Conservation (phyloP, 83 land plant species). For the Diphasiastrum complanatum region DNA sequence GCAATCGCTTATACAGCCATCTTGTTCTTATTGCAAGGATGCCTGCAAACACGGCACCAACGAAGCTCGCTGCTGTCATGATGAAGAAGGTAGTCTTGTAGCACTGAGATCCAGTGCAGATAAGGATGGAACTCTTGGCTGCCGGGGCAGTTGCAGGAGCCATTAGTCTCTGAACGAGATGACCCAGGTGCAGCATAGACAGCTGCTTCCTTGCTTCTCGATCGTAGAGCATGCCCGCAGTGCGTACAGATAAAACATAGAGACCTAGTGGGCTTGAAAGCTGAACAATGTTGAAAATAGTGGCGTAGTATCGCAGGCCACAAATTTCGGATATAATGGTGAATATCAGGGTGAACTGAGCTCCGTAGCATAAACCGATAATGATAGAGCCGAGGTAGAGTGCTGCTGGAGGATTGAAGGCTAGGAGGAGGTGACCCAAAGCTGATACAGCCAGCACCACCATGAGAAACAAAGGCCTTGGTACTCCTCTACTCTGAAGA, state of each 20-base stretch:
- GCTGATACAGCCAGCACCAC: conserved; percentile 37
- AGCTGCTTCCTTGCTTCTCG: conserved; percentile 28
- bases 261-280: conserved; percentile 62
- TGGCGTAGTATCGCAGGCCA: conserved; percentile 53
- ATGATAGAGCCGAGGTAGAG: conserved; percentile 49
- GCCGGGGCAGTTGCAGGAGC: conserved; percentile 5
- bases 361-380: conserved; percentile 61
- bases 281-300: conserved; percentile 55
- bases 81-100: conserved; percentile 53
- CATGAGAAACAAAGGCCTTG: conserved; percentile 54
- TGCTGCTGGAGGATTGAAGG: conserved; percentile 53
- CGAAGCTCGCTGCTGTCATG: conserved; percentile 42
- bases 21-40: too few relatives aligned
- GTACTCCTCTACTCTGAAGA: conserved; percentile 35
- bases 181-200: too few relatives aligned
- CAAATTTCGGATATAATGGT: conserved; percentile 59
- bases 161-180: too few relatives aligned
- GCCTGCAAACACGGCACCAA: too few relatives aligned
- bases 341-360: conserved; percentile 60
- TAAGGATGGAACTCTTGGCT: conserved; percentile 6
- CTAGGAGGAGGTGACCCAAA: conserved; percentile 44
- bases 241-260: conserved; percentile 51
- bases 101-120: conserved; percentile 51
- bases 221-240: conserved; percentile 60
- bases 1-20: too few relatives aligned